Evolutionary conservation across 495 filamentous ascomycete genomes (phyloP).

Genomic region (Aspergillus carlsbadensis): DNA sequence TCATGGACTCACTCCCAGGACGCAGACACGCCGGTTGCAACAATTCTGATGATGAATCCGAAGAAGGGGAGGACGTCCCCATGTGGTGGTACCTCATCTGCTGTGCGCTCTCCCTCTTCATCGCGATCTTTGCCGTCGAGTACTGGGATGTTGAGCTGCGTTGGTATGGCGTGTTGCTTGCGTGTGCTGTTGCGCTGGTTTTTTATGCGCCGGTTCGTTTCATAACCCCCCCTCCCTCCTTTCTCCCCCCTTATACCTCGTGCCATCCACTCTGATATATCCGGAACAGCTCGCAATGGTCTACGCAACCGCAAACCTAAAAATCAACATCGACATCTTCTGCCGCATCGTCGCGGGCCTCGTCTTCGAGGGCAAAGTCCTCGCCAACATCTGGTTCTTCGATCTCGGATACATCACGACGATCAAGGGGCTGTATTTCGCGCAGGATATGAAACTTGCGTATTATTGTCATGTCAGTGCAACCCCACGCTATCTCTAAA

Average conservation of each 20-base stretch:
- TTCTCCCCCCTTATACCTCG: constrained; percentile 50
- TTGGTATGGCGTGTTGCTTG: constrained; percentile 64
- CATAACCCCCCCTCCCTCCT: neutral
- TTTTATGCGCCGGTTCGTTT: constrained; percentile 32
- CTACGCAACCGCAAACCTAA: constrained; percentile 83
- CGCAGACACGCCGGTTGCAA: no score
- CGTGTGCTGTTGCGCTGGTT: constrained; percentile 67
- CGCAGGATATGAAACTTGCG: constrained; percentile 80
- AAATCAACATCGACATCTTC: constrained; percentile 71
- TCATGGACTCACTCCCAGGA: no score
- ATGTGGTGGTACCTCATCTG: constrained; percentile 73
- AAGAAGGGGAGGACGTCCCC: constrained; percentile 60
- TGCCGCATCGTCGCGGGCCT: constrained; percentile 80
- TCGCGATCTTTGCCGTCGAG: constrained; percentile 81
- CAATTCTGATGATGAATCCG: no score
- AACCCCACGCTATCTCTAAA: neutral
- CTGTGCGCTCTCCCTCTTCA: constrained; percentile 65
- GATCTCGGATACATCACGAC: constrained; percentile 72
- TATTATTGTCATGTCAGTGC: constrained; percentile 71
- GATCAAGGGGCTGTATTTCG: constrained; percentile 82
- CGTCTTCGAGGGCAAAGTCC: constrained; percentile 76
- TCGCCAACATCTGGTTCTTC: constrained; percentile 85
- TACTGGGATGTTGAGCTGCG: constrained; percentile 71
- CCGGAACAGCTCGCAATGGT: constrained; percentile 83
- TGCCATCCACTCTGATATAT: no score